Conservation (phyloP, 2,329 filamentous ascomycete species). For the Graphilbum sp. region DNA sequence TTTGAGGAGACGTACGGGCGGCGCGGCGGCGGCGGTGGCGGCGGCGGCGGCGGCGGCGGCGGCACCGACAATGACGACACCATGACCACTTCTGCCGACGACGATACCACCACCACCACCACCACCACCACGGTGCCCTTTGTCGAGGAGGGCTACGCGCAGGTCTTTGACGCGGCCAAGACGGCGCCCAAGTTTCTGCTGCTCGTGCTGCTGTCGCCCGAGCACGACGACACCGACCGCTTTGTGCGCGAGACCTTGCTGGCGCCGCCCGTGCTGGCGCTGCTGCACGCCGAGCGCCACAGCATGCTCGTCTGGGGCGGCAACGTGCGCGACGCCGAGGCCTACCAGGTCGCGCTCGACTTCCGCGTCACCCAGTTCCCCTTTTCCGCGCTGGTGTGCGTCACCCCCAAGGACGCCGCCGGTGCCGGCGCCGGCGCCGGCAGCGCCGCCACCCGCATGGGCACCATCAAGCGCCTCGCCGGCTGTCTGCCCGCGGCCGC, state of each 20-base stretch:
- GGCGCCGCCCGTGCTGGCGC: constrained; percentile 53
- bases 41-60: neutral
- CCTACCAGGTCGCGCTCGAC: constrained; percentile 80
- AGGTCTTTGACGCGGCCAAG: constrained; percentile 81
- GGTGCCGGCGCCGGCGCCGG: constrained; percentile 14
- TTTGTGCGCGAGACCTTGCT: constrained; percentile 77
- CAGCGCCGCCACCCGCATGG: constrained; percentile 60
- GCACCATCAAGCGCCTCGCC: constrained; percentile 62
- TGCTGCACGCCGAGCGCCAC: constrained; percentile 57
- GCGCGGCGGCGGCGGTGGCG: constrained; percentile 14
- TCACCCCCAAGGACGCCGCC: constrained; percentile 66
- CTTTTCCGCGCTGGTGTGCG: constrained; percentile 70
- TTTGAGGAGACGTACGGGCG: constrained; percentile 92
- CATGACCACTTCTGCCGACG: neutral
- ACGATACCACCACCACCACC: neutral
- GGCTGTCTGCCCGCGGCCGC: constrained; percentile 54
- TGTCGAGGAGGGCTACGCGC: constrained; percentile 77
- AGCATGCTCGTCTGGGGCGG: constrained; percentile 85
- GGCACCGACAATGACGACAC: neutral
- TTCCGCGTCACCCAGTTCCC: constrained; percentile 86
- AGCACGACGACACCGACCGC: constrained; percentile 77
- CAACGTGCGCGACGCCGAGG: constrained; percentile 82
- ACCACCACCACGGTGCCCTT: constrained; percentile 48
- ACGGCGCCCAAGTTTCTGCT: constrained; percentile 80
- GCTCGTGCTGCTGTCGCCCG: constrained; percentile 76